These are phyloP conservation scores for Malassezia sp. DNA, from an alignment of 1,284 basidiomycete genomes.

Conservation along the genomic window DNA sequence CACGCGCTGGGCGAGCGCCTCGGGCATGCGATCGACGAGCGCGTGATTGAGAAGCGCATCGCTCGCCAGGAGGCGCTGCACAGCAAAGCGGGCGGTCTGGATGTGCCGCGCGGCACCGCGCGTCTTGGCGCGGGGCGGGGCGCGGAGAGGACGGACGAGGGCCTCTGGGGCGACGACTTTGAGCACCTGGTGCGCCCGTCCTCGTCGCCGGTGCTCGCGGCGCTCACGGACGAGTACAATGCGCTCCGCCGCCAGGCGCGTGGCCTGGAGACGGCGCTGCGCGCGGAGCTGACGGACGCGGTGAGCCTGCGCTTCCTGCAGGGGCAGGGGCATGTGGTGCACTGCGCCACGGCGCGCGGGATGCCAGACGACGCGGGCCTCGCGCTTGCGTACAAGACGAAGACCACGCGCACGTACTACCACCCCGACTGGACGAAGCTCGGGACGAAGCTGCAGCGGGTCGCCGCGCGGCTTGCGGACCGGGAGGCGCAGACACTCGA, in stretches of 20 bases:
- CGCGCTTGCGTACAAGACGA: slow-evolving; percentile 28
- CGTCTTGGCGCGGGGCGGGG: slow-evolving; percentile 14
- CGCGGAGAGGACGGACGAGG: slow-evolving; percentile 11
- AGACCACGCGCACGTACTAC: slow-evolving; percentile 35
- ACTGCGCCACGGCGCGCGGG: slow-evolving; percentile 17
- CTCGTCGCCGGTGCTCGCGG: slow-evolving; percentile 21
- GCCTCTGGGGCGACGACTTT: slow-evolving; percentile 33
- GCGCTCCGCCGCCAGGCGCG: slow-evolving; percentile 20
- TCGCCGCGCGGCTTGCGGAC: slow-evolving; percentile 20
- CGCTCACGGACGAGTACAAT: slow-evolving; percentile 20
- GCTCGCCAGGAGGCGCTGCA: slow-evolving; percentile 27
- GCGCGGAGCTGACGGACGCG: slow-evolving; percentile 17
- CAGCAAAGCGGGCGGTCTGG: slow-evolving; percentile 17
- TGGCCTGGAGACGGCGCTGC: slow-evolving; percentile 21
- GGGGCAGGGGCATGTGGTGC: slow-evolving; percentile 41
- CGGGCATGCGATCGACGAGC: slow-evolving; percentile 39
- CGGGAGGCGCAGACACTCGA: slow-evolving; percentile 29
- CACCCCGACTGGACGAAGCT: slow-evolving; percentile 24
- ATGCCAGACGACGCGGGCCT: slow-evolving; percentile 15
- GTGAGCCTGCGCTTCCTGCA: slow-evolving; percentile 30
- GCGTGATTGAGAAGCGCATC: slow-evolving; percentile 34
- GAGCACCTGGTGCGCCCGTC: slow-evolving; percentile 40
- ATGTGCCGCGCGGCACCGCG: slow-evolving; percentile 1
- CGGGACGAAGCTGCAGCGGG: slow-evolving; percentile 20
- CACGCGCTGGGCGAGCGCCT: slow-evolving; percentile 20